A percentile compares a stretch with the other conserved stretches of the same genome.
These are phyloP conservation scores for Daldinia sp. DNA, from an alignment of 2,329 filamentous ascomycete genomes.

Conservation along the genomic window DNA sequence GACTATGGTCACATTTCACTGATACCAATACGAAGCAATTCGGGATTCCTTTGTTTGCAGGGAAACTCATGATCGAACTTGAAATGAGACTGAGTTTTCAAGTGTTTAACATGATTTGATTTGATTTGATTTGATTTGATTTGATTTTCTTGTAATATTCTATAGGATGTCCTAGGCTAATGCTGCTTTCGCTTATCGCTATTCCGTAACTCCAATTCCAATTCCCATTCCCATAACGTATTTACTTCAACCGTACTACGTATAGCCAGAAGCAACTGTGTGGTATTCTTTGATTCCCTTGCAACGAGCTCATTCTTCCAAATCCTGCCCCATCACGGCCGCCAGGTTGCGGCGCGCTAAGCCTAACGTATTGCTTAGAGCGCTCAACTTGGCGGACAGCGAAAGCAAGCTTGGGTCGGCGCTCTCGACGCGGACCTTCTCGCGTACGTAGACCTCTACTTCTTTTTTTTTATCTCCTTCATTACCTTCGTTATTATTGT, in stretches of 20 bases:
- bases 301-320: constrained; percentile 48
- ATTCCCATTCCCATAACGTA: neutral
- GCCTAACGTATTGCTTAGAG: constrained; percentile 78
- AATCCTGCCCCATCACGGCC: constrained; percentile 78
- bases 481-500: neutral
- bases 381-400: constrained; percentile 83
- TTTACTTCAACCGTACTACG: neutral
- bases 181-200: neutral
- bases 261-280: neutral
- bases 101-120: neutral
- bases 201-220: neutral
- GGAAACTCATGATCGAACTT: neutral
- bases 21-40: constrained; percentile 33
- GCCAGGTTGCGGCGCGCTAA: constrained; percentile 78
- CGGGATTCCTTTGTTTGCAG: constrained; percentile 8
- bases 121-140: neutral
- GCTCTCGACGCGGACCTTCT: constrained; percentile 90
- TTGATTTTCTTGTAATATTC: neutral
- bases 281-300: no score
- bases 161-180: no score
- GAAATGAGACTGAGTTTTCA: neutral
- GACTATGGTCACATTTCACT: constrained; percentile 9
- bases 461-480: constrained; percentile 37
- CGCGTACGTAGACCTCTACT: constrained; percentile 82
- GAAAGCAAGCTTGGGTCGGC: constrained; percentile 89